phyloP scores from a whole-genome alignment of 371 early-diverging fungal genomes.

The Funneliformis caledonium region DNA sequence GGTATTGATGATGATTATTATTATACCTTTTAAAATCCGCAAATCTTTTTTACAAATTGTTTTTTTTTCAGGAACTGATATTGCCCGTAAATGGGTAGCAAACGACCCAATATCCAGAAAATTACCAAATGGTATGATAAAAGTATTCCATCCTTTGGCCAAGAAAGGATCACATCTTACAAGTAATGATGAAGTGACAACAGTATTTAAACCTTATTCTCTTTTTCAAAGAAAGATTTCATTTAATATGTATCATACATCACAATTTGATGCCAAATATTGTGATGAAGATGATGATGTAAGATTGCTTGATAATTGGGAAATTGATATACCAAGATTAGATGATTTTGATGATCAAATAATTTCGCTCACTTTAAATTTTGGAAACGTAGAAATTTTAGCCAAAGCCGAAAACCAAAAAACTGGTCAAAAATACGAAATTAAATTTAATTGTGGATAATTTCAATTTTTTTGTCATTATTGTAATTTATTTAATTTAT shows the following conservation, averaged over 20 bases:
- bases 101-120: background rate
- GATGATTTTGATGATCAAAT: background rate
- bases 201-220: background rate
- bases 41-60: too few relatives aligned
- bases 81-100: background rate
- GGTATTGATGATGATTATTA: background rate
- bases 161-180: background rate
- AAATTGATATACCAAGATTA: background rate
- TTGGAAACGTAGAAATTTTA: constrained; percentile 16
- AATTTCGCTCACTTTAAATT: background rate
- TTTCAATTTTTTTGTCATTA: too few relatives aligned
- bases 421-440: background rate
- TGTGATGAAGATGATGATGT: constrained; percentile 27
- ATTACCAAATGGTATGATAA: constrained; percentile 8
- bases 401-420: background rate
- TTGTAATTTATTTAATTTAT: too few relatives aligned
- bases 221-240: background rate
- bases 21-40: background rate
- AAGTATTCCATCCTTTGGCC: background rate
- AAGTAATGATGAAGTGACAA: background rate
- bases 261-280: background rate
- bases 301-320: background rate
- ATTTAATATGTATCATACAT: constrained; percentile 27
- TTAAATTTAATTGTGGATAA: background rate
- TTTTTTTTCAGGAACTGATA: background rate